phyloP scores from a whole-genome alignment of 805 yeast genomes.

The Nakazawaea laoshanensis region DNA sequence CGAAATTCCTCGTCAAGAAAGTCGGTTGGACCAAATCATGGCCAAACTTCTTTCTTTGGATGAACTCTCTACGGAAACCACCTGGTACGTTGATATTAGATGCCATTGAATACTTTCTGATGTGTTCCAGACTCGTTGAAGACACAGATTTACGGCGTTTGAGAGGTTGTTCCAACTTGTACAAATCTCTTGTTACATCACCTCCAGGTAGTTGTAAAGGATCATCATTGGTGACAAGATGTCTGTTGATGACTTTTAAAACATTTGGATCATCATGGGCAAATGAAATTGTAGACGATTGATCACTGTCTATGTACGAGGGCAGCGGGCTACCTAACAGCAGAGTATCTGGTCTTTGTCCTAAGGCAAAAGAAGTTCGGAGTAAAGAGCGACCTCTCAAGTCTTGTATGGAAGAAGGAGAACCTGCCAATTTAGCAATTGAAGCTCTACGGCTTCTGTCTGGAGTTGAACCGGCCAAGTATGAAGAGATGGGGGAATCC shows the following conservation, averaged over 20 bases:
- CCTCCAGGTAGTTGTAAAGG: conserved; percentile 37
- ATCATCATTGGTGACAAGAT: conserved; percentile 23
- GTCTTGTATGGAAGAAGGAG: conserved; percentile 16
- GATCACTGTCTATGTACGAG: conserved; percentile 13
- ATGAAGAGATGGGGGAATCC: conserved; percentile 10
- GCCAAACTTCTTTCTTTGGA: conserved; percentile 27
- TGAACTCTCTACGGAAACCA: conserved; percentile 69
- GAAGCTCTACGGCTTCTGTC: conserved; percentile 16
- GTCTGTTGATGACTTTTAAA: conserved; percentile 25
- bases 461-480: conserved; percentile 4
- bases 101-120: conserved; percentile 55
- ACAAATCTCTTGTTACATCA: conserved; percentile 42
- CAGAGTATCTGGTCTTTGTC: conserved; percentile 7
- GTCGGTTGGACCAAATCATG: conserved; percentile 26
- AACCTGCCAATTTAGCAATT: conserved; percentile 23
- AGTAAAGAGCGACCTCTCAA: conserved; percentile 7
- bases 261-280: conserved; percentile 24
- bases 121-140: conserved; percentile 19
- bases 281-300: conserved; percentile 15
- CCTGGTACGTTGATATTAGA: conserved; percentile 72
- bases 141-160: conserved; percentile 21
- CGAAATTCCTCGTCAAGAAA: conserved; percentile 59
- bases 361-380: conserved; percentile 6
- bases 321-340: conserved; percentile 10
- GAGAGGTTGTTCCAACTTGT: conserved; percentile 17